Base-by-base conservation (phyloP, 306 rosid species). In the Cucurbita maxima region DNA sequence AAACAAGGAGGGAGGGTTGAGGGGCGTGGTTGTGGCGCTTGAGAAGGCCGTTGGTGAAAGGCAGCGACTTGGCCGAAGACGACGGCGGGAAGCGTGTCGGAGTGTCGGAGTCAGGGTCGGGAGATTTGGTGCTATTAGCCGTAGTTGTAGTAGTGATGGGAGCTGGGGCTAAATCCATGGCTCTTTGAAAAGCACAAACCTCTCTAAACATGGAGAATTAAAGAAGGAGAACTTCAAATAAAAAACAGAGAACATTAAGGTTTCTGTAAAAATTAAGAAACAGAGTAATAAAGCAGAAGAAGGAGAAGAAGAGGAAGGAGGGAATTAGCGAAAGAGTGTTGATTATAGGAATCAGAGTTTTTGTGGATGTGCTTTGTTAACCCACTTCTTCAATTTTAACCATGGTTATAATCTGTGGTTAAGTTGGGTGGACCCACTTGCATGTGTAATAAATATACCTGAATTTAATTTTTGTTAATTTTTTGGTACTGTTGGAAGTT, bases 11-110 rank as follows among this genome's bases (percentile, higher is more conserved):
- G 20, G 25, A 54, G n/a, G 37, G 71, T 18, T 10, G 77, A 5
- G 74, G 67, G 63, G 34, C 34, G 34, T 83, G 72, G 53, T 78
- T 16, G 54, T 48, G 76, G 60, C 97, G 95, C 70, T 94, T 94
- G 45, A 94, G 90, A 1, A 94, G 84, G 2, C 99, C 99, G 83
- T 94, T 94, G 79, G 88, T 85, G 68, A 82, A 86, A 15, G 90
- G 73, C 4, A 83, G 18, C 5, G 92, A 87, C 81, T 93, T 93
- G 1, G 71, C 58, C n/a, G 72, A 18, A 3, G 47, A 43, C 1
- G 73, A 25, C 10, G 86, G 78, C 37, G 82, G 92, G 80, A 87
- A 82, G 78, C 86, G 78, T 1, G 91, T 84, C 34, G 92, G 90
- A 2, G 88, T 86, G 43, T 89, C 97, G 6, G 67, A 25, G 14